Evolutionary conservation across 495 filamentous ascomycete species (phyloP).

Genomic region (Penicillium egyptiacum): DNA sequence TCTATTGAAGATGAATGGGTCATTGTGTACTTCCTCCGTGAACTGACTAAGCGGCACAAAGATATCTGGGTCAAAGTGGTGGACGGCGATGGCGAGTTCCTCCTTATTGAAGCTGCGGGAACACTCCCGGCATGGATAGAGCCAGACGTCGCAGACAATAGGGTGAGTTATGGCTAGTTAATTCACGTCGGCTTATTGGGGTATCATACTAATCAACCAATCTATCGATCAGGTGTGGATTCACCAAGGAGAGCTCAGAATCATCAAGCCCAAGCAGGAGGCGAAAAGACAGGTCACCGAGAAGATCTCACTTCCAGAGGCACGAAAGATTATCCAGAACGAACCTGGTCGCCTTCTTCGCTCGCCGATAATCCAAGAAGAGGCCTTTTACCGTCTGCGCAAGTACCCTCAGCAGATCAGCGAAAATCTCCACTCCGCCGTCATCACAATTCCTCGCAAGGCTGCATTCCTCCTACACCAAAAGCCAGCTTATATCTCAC

Average conservation of each 20-base stretch:
- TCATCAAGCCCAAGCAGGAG: slow-evolving; percentile 62
- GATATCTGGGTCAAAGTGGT: slow-evolving; percentile 78
- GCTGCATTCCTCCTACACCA: slow-evolving; percentile 77
- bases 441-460: slow-evolving; percentile 73
- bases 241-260: slow-evolving; percentile 66
- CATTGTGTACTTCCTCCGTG: slow-evolving; percentile 85
- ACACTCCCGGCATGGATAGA: slow-evolving; percentile 86
- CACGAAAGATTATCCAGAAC: slow-evolving; percentile 55
- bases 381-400: slow-evolving; percentile 83
- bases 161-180: slow-evolving; percentile 46
- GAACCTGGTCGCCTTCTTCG: slow-evolving; percentile 57
- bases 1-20: slow-evolving; percentile 97
- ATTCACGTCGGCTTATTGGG: neutral
- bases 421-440: slow-evolving; percentile 68
- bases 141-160: slow-evolving; percentile 83
- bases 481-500: slow-evolving; percentile 69
- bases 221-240: slow-evolving; percentile 62
- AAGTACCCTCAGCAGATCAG: slow-evolving; percentile 76
- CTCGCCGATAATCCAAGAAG: slow-evolving; percentile 72
- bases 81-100: slow-evolving; percentile 92
- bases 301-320: slow-evolving; percentile 58
- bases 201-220: neutral
- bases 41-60: slow-evolving; percentile 69
- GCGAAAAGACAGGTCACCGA: slow-evolving; percentile 37
- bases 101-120: slow-evolving; percentile 91